Base-by-base conservation (phyloP, 164 flowering plant species). In the Magnolia kwangsiensis region DNA sequence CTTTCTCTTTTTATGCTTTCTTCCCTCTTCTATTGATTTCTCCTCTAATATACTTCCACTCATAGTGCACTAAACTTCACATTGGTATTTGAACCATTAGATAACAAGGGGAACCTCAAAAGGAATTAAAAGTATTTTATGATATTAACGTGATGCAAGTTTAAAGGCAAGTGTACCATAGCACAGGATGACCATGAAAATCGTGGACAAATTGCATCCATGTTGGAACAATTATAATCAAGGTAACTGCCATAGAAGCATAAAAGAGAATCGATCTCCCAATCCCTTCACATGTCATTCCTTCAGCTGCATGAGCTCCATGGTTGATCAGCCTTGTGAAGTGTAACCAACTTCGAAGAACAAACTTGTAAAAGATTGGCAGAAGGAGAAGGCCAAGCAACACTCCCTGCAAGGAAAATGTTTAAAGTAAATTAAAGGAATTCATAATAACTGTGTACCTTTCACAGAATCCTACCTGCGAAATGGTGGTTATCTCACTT, bases 171-270 rank as follows among this genome's bases (percentile, higher is more conserved):
- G n/a, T 51, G 67, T 95, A 95, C 99, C 99, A 95, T 78, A 89
- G 75, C 5, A 89, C 8, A 6, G 99, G 99, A 82, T 96, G 98
- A 72, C 83, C 72, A 51, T 80, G 77, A 78, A 96, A 92, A 72
- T 88, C 87, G 49, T 87, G 93, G 77, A 94, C 96, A 80, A 91
- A 84, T 77, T 82, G 90, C 92, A 94, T 92, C 99, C 99, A 96
- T 7, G 82, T 82, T 13, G 99, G 98, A 74, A 85, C 76, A 27
- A 88, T 67, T 75, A 83, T 81, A 78, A 83, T 69, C 86, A 89
- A 78, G 63, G 81, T 73, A 71, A 86, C 74, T 24, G 76, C 84
- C 70, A 96, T 84, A 67, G 84, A 85, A 66, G 78, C 51, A 83
- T 86, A 90, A 86, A 96, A 96, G 67, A 90, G 65, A 74, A 87